A percentile compares a stretch with the other conserved stretches of the same genome.
Conservation (phyloP, 768 basidiomycete genomes). For the Tylopilus sp. region DNA sequence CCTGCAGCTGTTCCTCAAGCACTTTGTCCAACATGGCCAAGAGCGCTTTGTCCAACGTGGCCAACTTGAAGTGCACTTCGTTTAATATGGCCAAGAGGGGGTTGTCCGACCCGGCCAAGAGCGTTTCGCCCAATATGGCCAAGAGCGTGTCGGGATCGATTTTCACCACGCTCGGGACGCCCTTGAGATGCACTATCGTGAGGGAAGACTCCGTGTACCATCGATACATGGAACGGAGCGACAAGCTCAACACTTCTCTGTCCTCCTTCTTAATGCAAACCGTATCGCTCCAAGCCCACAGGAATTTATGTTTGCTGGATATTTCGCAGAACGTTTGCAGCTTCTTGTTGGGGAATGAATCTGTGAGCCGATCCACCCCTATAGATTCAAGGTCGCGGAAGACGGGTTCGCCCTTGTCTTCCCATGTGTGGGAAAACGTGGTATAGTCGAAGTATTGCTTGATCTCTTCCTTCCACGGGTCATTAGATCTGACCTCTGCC, state of each 20-base stretch:
- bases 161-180: slow-evolving; percentile 4
- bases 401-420: slow-evolving; percentile 6
- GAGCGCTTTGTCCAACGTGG: too few species aligned
- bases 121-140: neutral
- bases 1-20: slow-evolving; percentile 1
- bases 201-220: slow-evolving; percentile 26
- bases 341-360: neutral
- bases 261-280: slow-evolving; percentile 26
- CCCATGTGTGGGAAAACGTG: slow-evolving; percentile 23
- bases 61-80: too few species aligned
- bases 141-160: neutral
- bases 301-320: slow-evolving; percentile 4
- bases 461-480: neutral
- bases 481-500: neutral
- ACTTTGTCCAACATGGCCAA: neutral
- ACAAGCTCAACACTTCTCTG: slow-evolving; percentile 9
- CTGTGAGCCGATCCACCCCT: slow-evolving; percentile 3
- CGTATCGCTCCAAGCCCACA: slow-evolving; percentile 26
- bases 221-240: slow-evolving; percentile 24
- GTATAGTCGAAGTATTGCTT: slow-evolving; percentile 14
- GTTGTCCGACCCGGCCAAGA: neutral
- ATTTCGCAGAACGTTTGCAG: slow-evolving; percentile 13
- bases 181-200: slow-evolving; percentile 23
- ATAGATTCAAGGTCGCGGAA: neutral
- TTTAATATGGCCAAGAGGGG: neutral